A percentile compares a stretch with the other conserved stretches of the same genome.
phyloP scores from a whole-genome alignment of 73 alveolate genomes.

The Tetrahymena borealis region DNA sequence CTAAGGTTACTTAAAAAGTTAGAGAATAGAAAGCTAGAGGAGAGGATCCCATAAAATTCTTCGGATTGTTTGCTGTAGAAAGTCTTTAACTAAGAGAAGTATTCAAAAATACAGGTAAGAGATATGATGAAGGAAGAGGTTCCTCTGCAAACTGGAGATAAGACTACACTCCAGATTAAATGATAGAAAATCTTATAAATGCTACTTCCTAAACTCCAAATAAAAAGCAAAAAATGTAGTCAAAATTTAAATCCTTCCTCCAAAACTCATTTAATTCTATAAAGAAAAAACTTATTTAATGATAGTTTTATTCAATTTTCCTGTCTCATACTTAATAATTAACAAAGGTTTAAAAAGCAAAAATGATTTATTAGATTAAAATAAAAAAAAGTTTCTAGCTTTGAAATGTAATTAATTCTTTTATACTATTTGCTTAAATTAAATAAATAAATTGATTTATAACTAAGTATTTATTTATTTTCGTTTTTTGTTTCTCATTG shows the following conservation, averaged over 20 bases:
- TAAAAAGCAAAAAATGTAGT: not conserved
- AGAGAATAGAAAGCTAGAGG: not conserved
- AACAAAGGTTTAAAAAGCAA: too few species aligned
- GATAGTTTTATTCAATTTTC: not conserved
- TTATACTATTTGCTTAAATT: too few species aligned
- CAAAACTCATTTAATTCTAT: not conserved
- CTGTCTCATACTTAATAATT: not conserved
- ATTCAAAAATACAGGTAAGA: not conserved
- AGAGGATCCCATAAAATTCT: not conserved
- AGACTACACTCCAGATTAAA: not conserved
- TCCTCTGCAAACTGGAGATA: not conserved
- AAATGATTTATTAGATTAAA: too few species aligned
- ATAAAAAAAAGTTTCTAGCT: too few species aligned
- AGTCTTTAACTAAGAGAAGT: not conserved
- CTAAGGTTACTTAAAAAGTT: not conserved
- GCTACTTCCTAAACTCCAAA: not conserved
- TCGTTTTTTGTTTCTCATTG: too few species aligned
- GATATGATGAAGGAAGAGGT: constrained; percentile 1
- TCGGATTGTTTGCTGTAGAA: not conserved
- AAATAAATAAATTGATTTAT: too few species aligned
- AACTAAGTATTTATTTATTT: too few species aligned
- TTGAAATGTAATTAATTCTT: too few species aligned
- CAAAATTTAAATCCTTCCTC: not conserved
- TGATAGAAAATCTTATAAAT: not conserved
- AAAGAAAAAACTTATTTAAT: not conserved